Percentiles rank a stretch among this genome's conserved stretches.
phyloP scores from a whole-genome alignment of 129 eudicot species.

The Flaveria trinervia region DNA sequence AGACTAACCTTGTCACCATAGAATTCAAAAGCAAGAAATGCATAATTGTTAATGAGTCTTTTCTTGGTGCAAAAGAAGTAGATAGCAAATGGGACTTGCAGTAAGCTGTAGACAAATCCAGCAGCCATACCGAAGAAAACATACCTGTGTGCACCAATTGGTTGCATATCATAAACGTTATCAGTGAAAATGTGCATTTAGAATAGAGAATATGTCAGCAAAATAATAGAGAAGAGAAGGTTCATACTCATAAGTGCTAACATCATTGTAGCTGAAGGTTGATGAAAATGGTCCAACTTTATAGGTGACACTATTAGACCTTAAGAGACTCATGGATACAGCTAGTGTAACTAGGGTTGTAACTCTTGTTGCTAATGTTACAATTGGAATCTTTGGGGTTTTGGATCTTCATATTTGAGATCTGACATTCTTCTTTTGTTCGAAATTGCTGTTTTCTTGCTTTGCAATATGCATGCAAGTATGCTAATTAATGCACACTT shows the following conservation, averaged over 20 bases:
- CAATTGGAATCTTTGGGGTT: conserved; percentile 18
- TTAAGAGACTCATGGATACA: conserved; percentile 15
- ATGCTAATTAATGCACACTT: not conserved
- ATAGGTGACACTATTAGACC: conserved; percentile 12
- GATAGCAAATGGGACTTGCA: conserved; percentile 26
- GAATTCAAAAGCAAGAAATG: conserved; percentile 12
- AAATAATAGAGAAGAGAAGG: not conserved
- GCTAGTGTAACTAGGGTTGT: conserved; percentile 15
- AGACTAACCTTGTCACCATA: conserved; percentile 23
- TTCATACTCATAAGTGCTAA: conserved; percentile 11
- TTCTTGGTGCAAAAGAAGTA: conserved; percentile 14
- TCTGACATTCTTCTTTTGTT: conserved; percentile 15
- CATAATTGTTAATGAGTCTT: conserved; percentile 6
- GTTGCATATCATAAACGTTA: not conserved
- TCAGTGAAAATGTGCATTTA: not conserved
- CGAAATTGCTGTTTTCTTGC: not conserved
- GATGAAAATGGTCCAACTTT: not conserved
- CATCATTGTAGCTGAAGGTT: not conserved
- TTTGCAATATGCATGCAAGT: not conserved
- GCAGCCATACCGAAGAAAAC: conserved; percentile 24
- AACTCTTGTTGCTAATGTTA: conserved; percentile 9
- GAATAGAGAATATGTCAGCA: not conserved
- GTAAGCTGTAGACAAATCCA: conserved; percentile 24
- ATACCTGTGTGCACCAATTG: conserved; percentile 13
- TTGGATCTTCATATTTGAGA: not conserved